Evolutionary conservation across 1,284 basidiomycete species (phyloP).

Genomic region (Trichosporon ovoides): DNA sequence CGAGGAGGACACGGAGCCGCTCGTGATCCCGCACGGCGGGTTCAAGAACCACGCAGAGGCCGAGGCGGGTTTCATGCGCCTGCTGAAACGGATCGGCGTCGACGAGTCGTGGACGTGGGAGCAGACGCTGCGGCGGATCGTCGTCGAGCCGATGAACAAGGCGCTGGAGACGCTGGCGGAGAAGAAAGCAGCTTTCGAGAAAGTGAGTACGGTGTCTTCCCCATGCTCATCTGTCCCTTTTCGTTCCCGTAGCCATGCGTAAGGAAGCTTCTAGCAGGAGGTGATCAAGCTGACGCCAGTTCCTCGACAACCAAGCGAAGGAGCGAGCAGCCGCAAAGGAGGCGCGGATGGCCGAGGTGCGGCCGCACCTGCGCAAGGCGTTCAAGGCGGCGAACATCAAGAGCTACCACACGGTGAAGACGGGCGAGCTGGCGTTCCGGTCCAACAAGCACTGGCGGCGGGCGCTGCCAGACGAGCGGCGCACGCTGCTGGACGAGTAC

Average conservation of each 20-base stretch:
- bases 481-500: conserved; percentile 82
- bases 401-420: conserved; percentile 79
- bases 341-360: conserved; percentile 69
- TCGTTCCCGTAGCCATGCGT: too few relatives aligned
- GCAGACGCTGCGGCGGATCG: conserved; percentile 92
- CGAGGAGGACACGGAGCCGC: conserved; percentile 21
- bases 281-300: conserved; percentile 52
- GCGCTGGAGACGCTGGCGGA: conserved; percentile 87
- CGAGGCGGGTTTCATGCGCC: conserved; percentile 85
- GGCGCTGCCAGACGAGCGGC: conserved; percentile 74
- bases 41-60: conserved; percentile 81
- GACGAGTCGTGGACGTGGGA: conserved; percentile 96
- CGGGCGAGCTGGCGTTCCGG: conserved; percentile 73
- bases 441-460: conserved; percentile 84
- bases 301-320: conserved; percentile 53
- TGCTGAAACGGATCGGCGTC: conserved; percentile 77
- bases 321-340: conserved; percentile 47
- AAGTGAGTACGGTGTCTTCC: conserved; percentile 55
- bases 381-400: conserved; percentile 77
- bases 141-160: conserved; percentile 96
- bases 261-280: neutral
- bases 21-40: conserved; percentile 75
- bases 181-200: conserved; percentile 88
- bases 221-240: neutral
- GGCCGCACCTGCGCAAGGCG: conserved; percentile 76